Evolutionary conservation across 2,329 filamentous ascomycete species (phyloP), one percentile per base, ranked within the genome.

Genomic region (Calonectria fujianensis): DNA sequence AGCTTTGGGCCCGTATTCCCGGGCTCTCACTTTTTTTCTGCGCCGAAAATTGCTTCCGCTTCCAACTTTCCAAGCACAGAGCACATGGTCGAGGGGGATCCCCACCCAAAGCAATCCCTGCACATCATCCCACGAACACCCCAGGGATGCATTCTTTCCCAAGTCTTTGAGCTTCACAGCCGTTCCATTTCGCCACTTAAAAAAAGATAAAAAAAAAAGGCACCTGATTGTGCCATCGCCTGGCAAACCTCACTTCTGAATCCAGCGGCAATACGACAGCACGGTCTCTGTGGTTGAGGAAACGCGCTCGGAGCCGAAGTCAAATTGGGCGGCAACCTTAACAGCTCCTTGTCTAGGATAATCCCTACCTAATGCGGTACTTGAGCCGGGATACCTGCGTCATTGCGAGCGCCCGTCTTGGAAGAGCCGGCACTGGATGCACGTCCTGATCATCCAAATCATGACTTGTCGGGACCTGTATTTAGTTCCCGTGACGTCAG

Each of bases 271-370:
- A 39, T 27, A 20, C 57, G 57, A 11, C 57, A 63, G 16, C 57
- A 63, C 24, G 35, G 24, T 27, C 54, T 61, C 37, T 29, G 35
- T 8, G 35, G 57, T 31, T 27, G n/a, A 18, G 52, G 24, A 41
- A 39, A 63, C 35, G 57, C 24, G 57, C 37, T 41, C 35, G 37
- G 27, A 39, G 5, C 14, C 20, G 35, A 61, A 61, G 35, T 61
- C 57, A 63, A 63, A 29, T 39, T 41, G 57, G 35, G 24, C 37
- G n/a, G 24, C 57, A 63, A 63, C 57, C 27, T 63, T 63, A 63
- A 63, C 37, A 14, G 37, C n/a, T 48, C 24, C 24, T 41, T 16
- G 35, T 2, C 24, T 8, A 27, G 57, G 57, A 18, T 39, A 39
- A 63, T 31, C 57, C 57, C 37, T 63, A 24, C 57, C 24, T 13